Evolutionary conservation across 805 yeast species (phyloP).

Genomic region (Scheffersomyces lignosus): DNA sequence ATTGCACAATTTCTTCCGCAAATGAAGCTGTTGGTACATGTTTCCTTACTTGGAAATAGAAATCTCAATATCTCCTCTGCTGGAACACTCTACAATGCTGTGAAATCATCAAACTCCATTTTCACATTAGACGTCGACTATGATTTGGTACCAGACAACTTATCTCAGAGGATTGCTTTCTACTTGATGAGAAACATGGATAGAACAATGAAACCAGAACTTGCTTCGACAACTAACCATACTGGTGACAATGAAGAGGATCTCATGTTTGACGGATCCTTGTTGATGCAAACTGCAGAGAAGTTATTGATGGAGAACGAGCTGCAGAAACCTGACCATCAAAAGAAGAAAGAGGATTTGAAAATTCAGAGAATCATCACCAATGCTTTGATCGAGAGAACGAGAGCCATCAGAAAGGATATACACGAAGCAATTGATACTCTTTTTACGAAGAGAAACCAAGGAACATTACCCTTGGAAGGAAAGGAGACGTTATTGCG

Average conservation of each 20-base stretch:
- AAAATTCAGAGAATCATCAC: conserved; percentile 46
- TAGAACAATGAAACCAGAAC: conserved; percentile 39
- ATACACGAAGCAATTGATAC: conserved; percentile 53
- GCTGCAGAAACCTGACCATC: conserved; percentile 1
- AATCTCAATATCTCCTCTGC: conserved; percentile 44
- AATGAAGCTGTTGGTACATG: conserved; percentile 50
- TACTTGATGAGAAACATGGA: conserved; percentile 61
- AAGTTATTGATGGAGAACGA: conserved; percentile 46
- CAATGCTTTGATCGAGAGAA: conserved; percentile 52
- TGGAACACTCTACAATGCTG: conserved; percentile 50
- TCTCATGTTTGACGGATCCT: conserved; percentile 71
- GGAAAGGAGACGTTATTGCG: conserved; percentile 56
- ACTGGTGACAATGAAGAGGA: conserved; percentile 71
- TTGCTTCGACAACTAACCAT: conserved; percentile 60
- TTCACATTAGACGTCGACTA: conserved; percentile 55
- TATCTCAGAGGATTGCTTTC: conserved; percentile 54
- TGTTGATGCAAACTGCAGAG: conserved; percentile 73
- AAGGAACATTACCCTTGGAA: conserved; percentile 49
- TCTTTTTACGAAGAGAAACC: conserved; percentile 45
- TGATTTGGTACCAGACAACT: conserved; percentile 50
- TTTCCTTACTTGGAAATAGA: conserved; percentile 54
- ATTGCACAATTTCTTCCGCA: conserved; percentile 49
- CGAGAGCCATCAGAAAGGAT: conserved; percentile 49
- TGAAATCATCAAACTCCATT: conserved; percentile 46
- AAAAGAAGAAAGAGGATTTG: conserved; percentile 29